These are phyloP conservation scores for Echium plantagineum DNA, from an alignment of 257 asterid genomes.

Conservation along the genomic window DNA sequence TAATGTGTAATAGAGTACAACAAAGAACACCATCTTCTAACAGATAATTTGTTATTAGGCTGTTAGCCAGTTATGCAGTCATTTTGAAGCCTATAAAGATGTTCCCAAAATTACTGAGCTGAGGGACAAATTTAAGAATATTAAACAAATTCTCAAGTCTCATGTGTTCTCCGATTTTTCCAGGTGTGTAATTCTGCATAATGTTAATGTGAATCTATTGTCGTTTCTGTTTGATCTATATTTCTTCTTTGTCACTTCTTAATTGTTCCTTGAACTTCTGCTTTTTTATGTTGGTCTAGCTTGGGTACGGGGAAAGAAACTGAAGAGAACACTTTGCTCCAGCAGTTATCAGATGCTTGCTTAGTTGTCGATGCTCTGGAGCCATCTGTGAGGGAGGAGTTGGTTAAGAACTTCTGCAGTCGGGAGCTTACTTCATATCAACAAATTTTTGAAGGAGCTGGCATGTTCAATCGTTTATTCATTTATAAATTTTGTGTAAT, in stretches of 20 bases:
- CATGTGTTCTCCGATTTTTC: conserved; percentile 94
- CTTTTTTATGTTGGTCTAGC: conserved; percentile 33
- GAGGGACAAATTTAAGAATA: conserved; percentile 84
- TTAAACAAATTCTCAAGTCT: conserved; percentile 85
- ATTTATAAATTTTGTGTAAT: neutral
- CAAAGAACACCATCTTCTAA: neutral
- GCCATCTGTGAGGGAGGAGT: conserved; percentile 96
- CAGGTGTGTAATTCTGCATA: conserved; percentile 32
- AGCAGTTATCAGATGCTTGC: conserved; percentile 93
- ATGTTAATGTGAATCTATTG: neutral
- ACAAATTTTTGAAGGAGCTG: conserved; percentile 98
- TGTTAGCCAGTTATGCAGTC: conserved; percentile 91
- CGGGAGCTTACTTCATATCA: conserved; percentile 93
- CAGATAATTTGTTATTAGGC: conserved; percentile 38
- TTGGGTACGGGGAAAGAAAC: conserved; percentile 96
- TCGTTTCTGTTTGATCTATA: conserved; percentile 1
- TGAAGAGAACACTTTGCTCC: conserved; percentile 75
- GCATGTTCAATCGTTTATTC: conserved; percentile 28
- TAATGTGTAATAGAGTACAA: neutral
- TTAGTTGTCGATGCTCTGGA: conserved; percentile 97
- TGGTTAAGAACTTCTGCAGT: conserved; percentile 78
- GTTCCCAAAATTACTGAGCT: conserved; percentile 90
- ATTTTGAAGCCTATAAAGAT: conserved; percentile 93
- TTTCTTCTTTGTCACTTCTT: neutral
- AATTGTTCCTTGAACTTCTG: conserved; percentile 4